phyloP scores from a whole-genome alignment of 2,329 filamentous ascomycete species.

The Alternaria brassicicola region DNA sequence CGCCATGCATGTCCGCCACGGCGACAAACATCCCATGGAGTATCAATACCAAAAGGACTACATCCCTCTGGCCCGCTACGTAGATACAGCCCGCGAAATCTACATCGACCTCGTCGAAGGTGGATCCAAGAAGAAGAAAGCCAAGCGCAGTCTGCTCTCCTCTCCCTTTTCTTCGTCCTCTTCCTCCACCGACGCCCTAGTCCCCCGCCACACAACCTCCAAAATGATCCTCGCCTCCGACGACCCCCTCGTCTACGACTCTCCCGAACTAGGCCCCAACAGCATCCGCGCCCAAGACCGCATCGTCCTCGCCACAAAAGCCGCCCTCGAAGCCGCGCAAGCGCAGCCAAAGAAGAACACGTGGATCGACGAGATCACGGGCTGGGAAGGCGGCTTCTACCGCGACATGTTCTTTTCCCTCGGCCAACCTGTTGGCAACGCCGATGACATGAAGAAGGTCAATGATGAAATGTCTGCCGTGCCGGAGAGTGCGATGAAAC shows the following conservation, averaged over 20 bases:
- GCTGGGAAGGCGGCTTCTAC: constrained; percentile 91
- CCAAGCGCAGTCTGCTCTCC: neutral
- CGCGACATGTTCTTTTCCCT: constrained; percentile 80
- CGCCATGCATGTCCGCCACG: constrained; percentile 79
- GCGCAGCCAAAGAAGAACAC: constrained; percentile 44
- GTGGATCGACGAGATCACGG: constrained; percentile 76
- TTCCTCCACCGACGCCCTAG: constrained; percentile 19
- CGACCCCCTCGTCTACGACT: constrained; percentile 75
- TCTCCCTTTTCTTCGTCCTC: constrained; percentile 18
- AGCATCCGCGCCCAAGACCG: constrained; percentile 71
- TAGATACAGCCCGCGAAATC: constrained; percentile 61
- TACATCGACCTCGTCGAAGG: constrained; percentile 57
- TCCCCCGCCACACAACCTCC: constrained; percentile 39
- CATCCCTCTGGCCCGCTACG: constrained; percentile 74
- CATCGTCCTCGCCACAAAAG: constrained; percentile 75
- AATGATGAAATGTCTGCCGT: constrained; percentile 28
- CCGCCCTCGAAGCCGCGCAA: constrained; percentile 50
- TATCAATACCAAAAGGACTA: constrained; percentile 79
- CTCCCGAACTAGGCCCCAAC: constrained; percentile 64
- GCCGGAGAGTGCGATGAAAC: constrained; percentile 60
- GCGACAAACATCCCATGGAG: constrained; percentile 78
- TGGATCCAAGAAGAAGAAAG: neutral
- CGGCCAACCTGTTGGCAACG: constrained; percentile 54
- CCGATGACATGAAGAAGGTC: constrained; percentile 31
- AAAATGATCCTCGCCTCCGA: constrained; percentile 75